A percentile compares a stretch with the other conserved stretches of the same genome.
phyloP scores from a whole-genome alignment of 192 early-diverging fungal genomes.

The Chytriomyces hyalinus region DNA sequence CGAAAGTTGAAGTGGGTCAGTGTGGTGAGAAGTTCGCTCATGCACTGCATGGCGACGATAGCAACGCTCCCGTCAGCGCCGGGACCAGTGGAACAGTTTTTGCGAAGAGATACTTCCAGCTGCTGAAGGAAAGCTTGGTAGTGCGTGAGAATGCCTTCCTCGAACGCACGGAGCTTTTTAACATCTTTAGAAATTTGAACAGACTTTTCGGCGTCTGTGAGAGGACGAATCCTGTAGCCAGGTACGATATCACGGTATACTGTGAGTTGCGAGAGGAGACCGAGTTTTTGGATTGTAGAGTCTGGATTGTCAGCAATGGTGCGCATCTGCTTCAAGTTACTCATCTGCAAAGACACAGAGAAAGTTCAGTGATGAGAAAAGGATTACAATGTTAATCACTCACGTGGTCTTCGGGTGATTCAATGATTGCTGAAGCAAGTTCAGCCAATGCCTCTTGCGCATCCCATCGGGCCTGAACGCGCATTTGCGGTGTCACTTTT shows the following conservation, averaged over 20 bases:
- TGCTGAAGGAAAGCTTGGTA: conserved; percentile 86
- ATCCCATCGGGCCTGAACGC: conserved; percentile 36
- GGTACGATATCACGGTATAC: conserved; percentile 96
- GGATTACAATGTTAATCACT: conserved; percentile 16
- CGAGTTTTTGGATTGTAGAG: conserved; percentile 71
- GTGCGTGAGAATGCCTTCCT: conserved; percentile 77
- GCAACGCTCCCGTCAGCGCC: conserved; percentile 35
- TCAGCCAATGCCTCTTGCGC: conserved; percentile 77
- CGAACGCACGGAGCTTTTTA: conserved; percentile 82
- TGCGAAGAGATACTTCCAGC: conserved; percentile 59
- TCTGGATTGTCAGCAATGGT: conserved; percentile 70
- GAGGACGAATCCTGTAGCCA: conserved; percentile 87
- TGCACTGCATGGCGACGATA: conserved; percentile 75
- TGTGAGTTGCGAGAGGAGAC: conserved; percentile 84
- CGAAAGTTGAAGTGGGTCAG: conserved; percentile 97
- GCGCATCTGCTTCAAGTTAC: conserved; percentile 71
- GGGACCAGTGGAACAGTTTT: neutral
- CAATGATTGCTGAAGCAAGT: conserved; percentile 78
- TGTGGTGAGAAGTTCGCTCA: conserved; percentile 79
- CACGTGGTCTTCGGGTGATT: conserved; percentile 80
- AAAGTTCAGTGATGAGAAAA: conserved; percentile 3
- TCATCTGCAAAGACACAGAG: conserved; percentile 47
- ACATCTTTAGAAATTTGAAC: conserved; percentile 87
- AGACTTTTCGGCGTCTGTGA: conserved; percentile 81
- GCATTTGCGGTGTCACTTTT: conserved; percentile 27